A percentile compares a stretch with the other conserved stretches of the same genome.
Evolutionary conservation across 768 basidiomycete species (phyloP).

Genomic region (Tylopilus sp.): DNA sequence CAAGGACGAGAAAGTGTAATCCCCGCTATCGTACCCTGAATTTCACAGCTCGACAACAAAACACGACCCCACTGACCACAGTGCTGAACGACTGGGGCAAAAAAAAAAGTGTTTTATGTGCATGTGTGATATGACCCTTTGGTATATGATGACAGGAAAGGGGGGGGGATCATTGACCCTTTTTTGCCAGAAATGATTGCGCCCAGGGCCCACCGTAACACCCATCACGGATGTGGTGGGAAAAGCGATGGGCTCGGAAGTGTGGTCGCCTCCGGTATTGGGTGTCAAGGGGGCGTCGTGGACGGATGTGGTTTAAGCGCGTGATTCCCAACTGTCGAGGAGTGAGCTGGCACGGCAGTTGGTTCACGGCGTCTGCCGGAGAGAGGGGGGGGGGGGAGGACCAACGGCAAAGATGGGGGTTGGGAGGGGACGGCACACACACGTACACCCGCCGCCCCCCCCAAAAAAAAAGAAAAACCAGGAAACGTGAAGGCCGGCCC

Average conservation of each 20-base stretch:
- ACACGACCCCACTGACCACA: conserved; percentile 5
- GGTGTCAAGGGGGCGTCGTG: conserved; percentile 3
- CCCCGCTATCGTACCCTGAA: conserved; percentile 30
- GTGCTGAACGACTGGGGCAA: conserved; percentile 1
- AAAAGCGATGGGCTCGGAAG: conserved; percentile 15
- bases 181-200: conserved; percentile 15
- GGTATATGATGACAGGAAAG: conserved; percentile 6
- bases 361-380: background rate
- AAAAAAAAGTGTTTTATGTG: background rate
- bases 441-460: too few relatives aligned
- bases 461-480: too few relatives aligned
- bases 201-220: conserved; percentile 7
- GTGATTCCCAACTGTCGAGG: conserved; percentile 1
- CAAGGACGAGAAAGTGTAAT: conserved; percentile 22
- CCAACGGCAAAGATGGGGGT: background rate
- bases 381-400: background rate
- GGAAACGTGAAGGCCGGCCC: too few relatives aligned
- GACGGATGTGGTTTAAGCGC: conserved; percentile 13
- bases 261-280: conserved; percentile 1
- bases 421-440: background rate
- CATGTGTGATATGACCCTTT: conserved; percentile 12
- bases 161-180: conserved; percentile 11
- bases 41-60: conserved; percentile 10
- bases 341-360: conserved; percentile 15
- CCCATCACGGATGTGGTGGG: conserved; percentile 13